Evolutionary conservation across 306 rosid genomes (phyloP).

Genomic region (Chamaecrista fasciculata): DNA sequence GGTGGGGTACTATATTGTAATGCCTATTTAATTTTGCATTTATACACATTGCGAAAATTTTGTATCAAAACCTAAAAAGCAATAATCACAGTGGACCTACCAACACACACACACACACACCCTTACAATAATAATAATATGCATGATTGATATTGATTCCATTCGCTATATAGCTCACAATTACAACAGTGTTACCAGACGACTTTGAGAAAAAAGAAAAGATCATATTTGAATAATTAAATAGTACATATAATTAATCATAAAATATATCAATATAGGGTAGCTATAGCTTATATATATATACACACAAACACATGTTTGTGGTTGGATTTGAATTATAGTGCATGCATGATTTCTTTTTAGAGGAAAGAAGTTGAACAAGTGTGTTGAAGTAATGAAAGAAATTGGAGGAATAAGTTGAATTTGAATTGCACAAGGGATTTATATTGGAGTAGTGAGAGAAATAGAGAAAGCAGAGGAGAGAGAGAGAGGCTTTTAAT

Average conservation of each 20-base stretch:
- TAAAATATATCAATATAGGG: too few species aligned
- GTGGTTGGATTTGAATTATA: conserved; percentile 15
- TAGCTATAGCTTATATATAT: too few species aligned
- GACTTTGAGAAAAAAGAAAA: conserved; percentile 18
- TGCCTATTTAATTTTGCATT: conserved; percentile 29
- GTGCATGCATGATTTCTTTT: not conserved
- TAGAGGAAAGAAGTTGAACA: conserved; percentile 11
- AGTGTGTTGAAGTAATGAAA: not conserved
- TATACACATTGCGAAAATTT: conserved; percentile 23
- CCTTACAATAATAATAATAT: conserved; percentile 21
- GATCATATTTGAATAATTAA: too few species aligned
- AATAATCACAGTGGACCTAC: conserved; percentile 36
- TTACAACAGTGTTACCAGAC: conserved; percentile 2
- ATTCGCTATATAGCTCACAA: conserved; percentile 11
- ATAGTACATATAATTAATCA: too few species aligned
- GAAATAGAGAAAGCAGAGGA: not conserved
- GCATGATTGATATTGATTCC: conserved; percentile 32
- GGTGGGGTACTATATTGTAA: not conserved
- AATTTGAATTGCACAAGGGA: conserved; percentile 25
- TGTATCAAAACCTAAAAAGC: conserved; percentile 23
- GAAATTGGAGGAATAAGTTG: not conserved
- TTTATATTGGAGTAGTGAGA: too few species aligned
- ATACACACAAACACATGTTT: too few species aligned
- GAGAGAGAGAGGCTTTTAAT: conserved; percentile 9
- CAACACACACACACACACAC: conserved; percentile 13